Conservation (phyloP, 306 rosid genomes). For the Fragaria nilgerrensis region DNA sequence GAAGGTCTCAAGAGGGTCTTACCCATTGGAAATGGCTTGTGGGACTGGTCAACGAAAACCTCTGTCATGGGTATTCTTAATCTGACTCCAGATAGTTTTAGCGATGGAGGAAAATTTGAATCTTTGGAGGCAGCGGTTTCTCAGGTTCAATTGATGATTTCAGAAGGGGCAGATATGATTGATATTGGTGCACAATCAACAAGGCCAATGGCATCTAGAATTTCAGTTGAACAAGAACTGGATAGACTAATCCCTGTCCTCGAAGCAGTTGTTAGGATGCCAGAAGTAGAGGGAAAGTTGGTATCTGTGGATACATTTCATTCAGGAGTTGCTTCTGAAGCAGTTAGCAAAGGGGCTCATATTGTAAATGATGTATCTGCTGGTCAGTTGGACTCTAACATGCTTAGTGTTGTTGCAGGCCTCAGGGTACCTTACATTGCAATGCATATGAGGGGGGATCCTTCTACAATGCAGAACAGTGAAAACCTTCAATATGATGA, state of each 20-base stretch:
- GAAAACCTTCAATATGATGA: conserved; percentile 69
- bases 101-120: conserved; percentile 77
- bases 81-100: conserved; percentile 91
- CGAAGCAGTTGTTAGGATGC: conserved; percentile 64
- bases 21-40: conserved; percentile 57
- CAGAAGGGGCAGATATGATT: conserved; percentile 83
- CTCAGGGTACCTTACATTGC: conserved; percentile 86
- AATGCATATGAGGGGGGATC: conserved; percentile 97
- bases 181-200: conserved; percentile 95
- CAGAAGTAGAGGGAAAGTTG: conserved; percentile 73
- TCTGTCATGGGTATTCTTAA: conserved; percentile 82
- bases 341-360: conserved; percentile 79
- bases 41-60: conserved; percentile 73
- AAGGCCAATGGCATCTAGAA: conserved; percentile 62
- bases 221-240: conserved; percentile 73
- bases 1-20: conserved; percentile 82
- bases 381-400: conserved; percentile 63
- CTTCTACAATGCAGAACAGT: conserved; percentile 67
- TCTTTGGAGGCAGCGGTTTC: conserved; percentile 63
- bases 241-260: conserved; percentile 71
- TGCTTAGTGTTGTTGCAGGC: conserved; percentile 73
- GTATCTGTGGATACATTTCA: conserved; percentile 83
- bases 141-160: conserved; percentile 71
- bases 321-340: conserved; percentile 84
- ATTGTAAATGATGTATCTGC: conserved; percentile 74